A percentile compares a stretch with the other conserved stretches of the same genome.
Evolutionary conservation across 805 yeast genomes (phyloP).

Genomic region (Blastobotrys attinorum): DNA sequence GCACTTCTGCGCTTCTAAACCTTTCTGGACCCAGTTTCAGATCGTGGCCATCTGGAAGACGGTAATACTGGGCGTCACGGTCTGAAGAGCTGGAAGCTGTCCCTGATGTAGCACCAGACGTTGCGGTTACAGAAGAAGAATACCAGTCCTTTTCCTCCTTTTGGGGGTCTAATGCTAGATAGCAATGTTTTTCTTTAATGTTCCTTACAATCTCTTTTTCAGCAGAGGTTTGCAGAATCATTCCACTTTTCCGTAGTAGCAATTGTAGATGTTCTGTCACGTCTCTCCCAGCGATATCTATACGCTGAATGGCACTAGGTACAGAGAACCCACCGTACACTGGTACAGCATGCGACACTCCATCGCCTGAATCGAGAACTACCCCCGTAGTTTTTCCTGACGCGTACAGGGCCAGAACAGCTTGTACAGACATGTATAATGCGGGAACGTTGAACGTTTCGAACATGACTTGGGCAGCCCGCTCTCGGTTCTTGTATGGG

Average conservation of each 20-base stretch:
- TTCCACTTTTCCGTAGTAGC: constrained; percentile 64
- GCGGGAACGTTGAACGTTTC: constrained; percentile 72
- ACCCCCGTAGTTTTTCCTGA: constrained; percentile 87
- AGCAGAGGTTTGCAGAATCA: constrained; percentile 56
- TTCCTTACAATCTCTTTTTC: constrained; percentile 75
- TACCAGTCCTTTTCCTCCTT: constrained; percentile 43
- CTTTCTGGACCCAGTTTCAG: constrained; percentile 59
- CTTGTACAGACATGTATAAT: constrained; percentile 63
- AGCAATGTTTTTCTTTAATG: constrained; percentile 72
- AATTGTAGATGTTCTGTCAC: constrained; percentile 67
- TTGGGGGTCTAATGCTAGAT: constrained; percentile 48
- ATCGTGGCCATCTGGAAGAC: constrained; percentile 78
- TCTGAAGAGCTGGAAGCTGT: constrained; percentile 9
- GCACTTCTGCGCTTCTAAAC: constrained; percentile 69
- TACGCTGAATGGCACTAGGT: constrained; percentile 60
- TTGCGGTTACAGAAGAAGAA: constrained; percentile 3
- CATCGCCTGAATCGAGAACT: constrained; percentile 89
- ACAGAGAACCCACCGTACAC: constrained; percentile 83
- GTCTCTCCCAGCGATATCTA: constrained; percentile 83
- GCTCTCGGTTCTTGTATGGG: constrained; percentile 53
- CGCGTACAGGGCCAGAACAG: constrained; percentile 78
- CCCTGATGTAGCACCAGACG: constrained; percentile 11
- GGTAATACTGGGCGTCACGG: constrained; percentile 34
- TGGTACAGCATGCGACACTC: constrained; percentile 81
- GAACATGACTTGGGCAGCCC: constrained; percentile 55